These are phyloP conservation scores for Quercus engelmannii DNA, from an alignment of 306 rosid species.

Conservation along the genomic window DNA sequence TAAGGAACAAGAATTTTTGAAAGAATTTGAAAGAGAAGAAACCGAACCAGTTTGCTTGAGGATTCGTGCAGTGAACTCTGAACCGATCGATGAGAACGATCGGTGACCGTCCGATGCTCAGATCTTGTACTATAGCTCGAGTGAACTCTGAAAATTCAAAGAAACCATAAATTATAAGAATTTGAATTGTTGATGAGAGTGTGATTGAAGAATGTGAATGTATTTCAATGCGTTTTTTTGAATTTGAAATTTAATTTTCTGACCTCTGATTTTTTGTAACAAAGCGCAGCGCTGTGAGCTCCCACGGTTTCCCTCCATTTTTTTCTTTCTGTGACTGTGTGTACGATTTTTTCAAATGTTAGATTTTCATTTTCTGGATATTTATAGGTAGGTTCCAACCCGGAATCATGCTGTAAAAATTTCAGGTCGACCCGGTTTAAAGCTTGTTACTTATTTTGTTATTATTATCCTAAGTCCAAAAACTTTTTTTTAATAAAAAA, in stretches of 20 bases:
- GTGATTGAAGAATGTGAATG: too few relatives aligned
- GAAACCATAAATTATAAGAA: neutral
- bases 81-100: conserved; percentile 60
- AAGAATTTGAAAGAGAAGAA: neutral
- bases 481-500: too few relatives aligned
- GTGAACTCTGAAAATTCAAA: conserved; percentile 51
- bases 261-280: conserved; percentile 61
- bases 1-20: too few relatives aligned
- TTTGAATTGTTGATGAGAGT: neutral
- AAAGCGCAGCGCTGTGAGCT: conserved; percentile 30
- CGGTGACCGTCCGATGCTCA: conserved; percentile 56
- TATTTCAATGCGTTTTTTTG: too few relatives aligned
- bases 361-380: neutral
- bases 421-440: too few relatives aligned
- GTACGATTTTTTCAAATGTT: neutral
- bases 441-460: too few relatives aligned
- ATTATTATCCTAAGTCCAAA: too few relatives aligned
- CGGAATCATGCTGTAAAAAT: too few relatives aligned
- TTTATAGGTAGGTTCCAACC: neutral
- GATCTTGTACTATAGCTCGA: conserved; percentile 41
- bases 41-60: conserved; percentile 52
- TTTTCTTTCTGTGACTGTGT: neutral
- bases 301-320: conserved; percentile 67
- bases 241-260: neutral
- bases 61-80: conserved; percentile 49